Conservation (phyloP, 2,329 filamentous ascomycete species). For the Lasiodiplodia hormozganensis region DNA sequence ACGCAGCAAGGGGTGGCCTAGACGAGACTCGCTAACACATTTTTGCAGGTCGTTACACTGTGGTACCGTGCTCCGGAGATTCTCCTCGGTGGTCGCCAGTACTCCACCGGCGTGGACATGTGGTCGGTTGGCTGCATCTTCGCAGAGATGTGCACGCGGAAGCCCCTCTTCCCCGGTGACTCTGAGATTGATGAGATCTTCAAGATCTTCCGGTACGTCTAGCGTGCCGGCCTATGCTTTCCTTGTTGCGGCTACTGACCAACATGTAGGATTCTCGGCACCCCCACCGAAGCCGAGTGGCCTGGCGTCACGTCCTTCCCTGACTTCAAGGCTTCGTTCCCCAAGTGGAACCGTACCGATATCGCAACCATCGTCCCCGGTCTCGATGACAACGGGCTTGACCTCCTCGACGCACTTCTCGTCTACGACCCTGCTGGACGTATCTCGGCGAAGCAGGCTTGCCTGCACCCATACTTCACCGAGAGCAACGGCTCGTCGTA, state of each 20-base stretch:
- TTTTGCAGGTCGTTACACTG: constrained; percentile 76
- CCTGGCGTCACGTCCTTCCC: constrained; percentile 93
- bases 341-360: constrained; percentile 82
- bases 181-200: constrained; percentile 95
- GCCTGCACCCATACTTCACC: constrained; percentile 82
- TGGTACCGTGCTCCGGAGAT: constrained; percentile 95
- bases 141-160: constrained; percentile 94
- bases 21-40: constrained; percentile 31
- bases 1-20: neutral
- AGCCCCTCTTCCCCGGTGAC: constrained; percentile 90
- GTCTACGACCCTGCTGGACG: constrained; percentile 87
- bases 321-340: constrained; percentile 91
- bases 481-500: constrained; percentile 55
- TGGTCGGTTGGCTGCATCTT: constrained; percentile 96
- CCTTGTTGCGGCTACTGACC: constrained; percentile 15
- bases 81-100: constrained; percentile 86
- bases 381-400: constrained; percentile 74
- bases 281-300: constrained; percentile 82
- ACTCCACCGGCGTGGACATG: constrained; percentile 94
- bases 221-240: neutral
- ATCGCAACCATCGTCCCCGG: constrained; percentile 70
- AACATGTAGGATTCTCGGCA: constrained; percentile 68
- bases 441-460: constrained; percentile 88
- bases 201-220: constrained; percentile 84
- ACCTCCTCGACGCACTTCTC: constrained; percentile 74